Percentiles rank a stretch among this genome's conserved stretches.
Evolutionary conservation across 2,329 filamentous ascomycete species (phyloP).

Genomic region (Neoarthrinium moseri): DNA sequence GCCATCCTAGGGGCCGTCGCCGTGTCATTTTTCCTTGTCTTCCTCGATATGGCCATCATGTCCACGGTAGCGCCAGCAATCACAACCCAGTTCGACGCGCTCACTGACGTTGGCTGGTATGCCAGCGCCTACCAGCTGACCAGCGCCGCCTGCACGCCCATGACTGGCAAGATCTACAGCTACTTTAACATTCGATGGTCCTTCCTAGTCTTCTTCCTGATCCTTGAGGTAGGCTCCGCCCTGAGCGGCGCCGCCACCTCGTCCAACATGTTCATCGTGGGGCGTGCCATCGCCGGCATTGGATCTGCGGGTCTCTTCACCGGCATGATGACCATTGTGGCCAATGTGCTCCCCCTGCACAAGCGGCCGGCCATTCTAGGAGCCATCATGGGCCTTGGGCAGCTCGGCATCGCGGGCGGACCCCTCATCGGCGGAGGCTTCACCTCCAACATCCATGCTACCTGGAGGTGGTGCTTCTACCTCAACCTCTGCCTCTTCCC

Average conservation of each 20-base stretch:
- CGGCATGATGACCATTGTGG: constrained; percentile 27
- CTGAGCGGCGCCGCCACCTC: too few species aligned
- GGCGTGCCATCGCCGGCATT: constrained; percentile 37
- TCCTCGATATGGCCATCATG: neutral
- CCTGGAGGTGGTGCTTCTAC: constrained; percentile 37
- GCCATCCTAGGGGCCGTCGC: too few species aligned
- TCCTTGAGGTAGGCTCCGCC: too few species aligned
- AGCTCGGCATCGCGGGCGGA: constrained; percentile 24
- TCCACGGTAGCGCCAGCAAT: constrained; percentile 38
- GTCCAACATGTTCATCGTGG: constrained; percentile 32
- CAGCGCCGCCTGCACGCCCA: constrained; percentile 19
- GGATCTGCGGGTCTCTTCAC: constrained; percentile 36
- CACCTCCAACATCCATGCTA: constrained; percentile 30
- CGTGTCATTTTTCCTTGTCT: neutral
- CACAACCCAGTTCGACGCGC: constrained; percentile 35
- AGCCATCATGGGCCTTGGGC: constrained; percentile 31
- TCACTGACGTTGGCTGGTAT: constrained; percentile 40
- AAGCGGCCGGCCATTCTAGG: constrained; percentile 27
- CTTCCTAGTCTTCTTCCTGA: constrained; percentile 17
- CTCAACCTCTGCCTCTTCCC: constrained; percentile 34
- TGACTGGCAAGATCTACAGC: constrained; percentile 23
- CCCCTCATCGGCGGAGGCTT: constrained; percentile 36
- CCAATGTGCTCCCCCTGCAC: constrained; percentile 16
- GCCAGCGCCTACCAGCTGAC: constrained; percentile 23
- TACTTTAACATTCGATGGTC: constrained; percentile 20